These are phyloP conservation scores for Gleditsia sinensis DNA, from an alignment of 306 rosid genomes.

Conservation along the genomic window DNA sequence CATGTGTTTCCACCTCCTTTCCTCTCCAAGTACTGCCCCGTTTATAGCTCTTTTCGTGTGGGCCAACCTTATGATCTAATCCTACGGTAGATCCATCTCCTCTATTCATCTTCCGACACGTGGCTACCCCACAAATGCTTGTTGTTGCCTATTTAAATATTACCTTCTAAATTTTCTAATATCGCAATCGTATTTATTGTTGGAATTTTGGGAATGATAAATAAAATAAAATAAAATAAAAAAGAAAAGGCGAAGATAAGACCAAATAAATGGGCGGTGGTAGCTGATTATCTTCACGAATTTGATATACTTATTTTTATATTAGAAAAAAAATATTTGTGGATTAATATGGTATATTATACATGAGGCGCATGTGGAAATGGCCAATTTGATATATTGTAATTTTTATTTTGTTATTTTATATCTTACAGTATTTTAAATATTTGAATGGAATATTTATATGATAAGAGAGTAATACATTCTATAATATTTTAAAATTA, in stretches of 20 bases:
- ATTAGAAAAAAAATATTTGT: not conserved
- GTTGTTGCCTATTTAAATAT: not conserved
- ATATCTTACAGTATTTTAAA: too few relatives aligned
- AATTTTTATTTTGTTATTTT: too few relatives aligned
- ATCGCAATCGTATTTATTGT: too few relatives aligned
- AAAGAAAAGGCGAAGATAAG: not conserved
- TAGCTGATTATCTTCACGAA: not conserved
- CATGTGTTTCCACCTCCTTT: conserved; percentile 14
- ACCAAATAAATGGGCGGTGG: not conserved
- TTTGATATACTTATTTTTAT: not conserved
- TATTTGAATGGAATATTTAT: too few relatives aligned
- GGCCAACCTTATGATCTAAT: not conserved
- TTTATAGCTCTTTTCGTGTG: conserved; percentile 19
- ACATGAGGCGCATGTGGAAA: not conserved
- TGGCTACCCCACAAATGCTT: not conserved
- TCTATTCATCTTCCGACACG: not conserved
- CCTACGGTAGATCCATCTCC: not conserved
- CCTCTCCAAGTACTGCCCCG: not conserved
- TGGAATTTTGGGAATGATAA: not conserved
- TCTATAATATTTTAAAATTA: too few relatives aligned
- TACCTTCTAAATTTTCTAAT: too few relatives aligned
- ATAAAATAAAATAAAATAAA: not conserved
- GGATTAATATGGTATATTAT: too few relatives aligned
- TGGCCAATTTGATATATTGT: too few relatives aligned
- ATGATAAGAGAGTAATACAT: too few relatives aligned